These are phyloP conservation scores for Geosiphon pyriformis DNA, from an alignment of 192 early-diverging fungal genomes.

Conservation along the genomic window DNA sequence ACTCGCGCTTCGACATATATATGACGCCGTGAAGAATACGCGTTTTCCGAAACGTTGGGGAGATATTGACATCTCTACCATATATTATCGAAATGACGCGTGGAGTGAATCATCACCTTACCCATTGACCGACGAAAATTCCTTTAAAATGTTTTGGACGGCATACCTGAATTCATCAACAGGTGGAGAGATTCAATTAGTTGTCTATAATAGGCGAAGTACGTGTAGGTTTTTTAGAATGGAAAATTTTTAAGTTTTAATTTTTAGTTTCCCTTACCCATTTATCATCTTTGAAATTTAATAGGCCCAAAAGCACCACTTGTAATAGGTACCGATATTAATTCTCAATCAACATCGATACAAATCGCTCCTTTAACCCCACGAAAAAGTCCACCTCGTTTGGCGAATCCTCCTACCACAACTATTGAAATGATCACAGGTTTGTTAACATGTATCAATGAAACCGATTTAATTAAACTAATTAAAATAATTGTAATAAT, in stretches of 20 bases:
- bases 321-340: background rate
- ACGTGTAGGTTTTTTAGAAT: background rate
- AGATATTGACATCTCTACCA: background rate
- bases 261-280: too few relatives aligned
- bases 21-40: background rate
- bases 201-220: constrained; percentile 9
- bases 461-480: too few relatives aligned
- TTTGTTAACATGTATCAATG: background rate
- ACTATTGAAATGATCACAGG: constrained; percentile 18
- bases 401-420: background rate
- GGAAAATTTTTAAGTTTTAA: background rate
- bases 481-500: too few relatives aligned
- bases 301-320: too few relatives aligned
- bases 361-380: constrained; percentile 19
- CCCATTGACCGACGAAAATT: background rate
- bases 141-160: constrained; percentile 7
- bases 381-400: constrained; percentile 23
- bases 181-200: constrained; percentile 11
- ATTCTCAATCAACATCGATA: background rate
- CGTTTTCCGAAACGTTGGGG: constrained; percentile 17
- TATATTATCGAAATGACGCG: constrained; percentile 8
- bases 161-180: background rate
- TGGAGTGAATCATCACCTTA: constrained; percentile 2
- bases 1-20: background rate
- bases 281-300: too few relatives aligned